Evolutionary conservation across 169 alveolate species (phyloP).

Genomic region (Plasmodium vinckei): DNA sequence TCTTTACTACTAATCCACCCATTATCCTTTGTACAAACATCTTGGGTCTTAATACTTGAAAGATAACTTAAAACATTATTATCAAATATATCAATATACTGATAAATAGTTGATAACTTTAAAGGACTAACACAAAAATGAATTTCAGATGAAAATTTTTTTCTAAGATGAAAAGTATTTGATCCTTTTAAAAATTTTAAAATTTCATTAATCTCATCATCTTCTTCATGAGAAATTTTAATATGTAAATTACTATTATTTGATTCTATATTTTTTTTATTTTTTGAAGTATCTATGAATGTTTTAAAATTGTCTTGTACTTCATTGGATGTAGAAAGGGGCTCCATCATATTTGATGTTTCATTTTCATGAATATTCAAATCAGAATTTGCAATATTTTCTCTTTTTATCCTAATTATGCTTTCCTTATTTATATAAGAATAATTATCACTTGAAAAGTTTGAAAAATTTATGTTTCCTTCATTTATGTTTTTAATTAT

Average conservation of each 20-base stretch:
- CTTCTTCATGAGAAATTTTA: constrained; percentile 47
- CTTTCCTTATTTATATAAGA: constrained; percentile 4
- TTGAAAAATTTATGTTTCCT: not conserved
- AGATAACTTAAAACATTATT: constrained; percentile 88
- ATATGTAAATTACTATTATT: constrained; percentile 90
- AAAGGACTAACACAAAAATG: constrained; percentile 85
- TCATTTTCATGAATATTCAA: constrained; percentile 6
- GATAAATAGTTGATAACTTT: constrained; percentile 80
- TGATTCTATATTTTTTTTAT: constrained; percentile 85
- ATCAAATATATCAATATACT: constrained; percentile 85
- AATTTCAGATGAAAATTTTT: constrained; percentile 94
- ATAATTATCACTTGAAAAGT: not conserved
- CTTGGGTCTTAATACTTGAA: constrained; percentile 58
- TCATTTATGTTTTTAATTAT: constrained; percentile 20
- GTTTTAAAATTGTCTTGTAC: no score
- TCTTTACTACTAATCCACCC: constrained; percentile 70
- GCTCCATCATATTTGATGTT: not conserved
- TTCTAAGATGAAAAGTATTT: constrained; percentile 89
- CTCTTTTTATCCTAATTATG: not conserved
- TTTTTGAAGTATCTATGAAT: not conserved
- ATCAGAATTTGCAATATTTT: not conserved
- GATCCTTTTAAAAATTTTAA: constrained; percentile 71
- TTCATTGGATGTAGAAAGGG: no score
- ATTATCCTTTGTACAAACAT: constrained; percentile 71
- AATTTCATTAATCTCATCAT: constrained; percentile 47